Base-by-base conservation (phyloP, 2,329 filamentous ascomycete genomes). In the Hypomyces perniciosus region DNA sequence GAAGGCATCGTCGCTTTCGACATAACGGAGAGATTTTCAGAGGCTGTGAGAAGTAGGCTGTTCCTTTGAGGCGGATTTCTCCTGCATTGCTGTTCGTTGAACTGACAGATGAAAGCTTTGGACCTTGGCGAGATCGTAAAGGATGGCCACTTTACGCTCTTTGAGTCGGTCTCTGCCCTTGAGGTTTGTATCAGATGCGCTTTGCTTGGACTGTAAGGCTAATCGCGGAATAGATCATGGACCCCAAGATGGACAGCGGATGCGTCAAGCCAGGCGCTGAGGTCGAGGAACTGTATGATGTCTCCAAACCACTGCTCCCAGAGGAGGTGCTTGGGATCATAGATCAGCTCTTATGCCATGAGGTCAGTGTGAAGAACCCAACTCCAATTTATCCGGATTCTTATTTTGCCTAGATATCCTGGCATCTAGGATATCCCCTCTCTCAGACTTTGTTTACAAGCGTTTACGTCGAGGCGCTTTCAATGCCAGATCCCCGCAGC, bases 181-280 rank as follows among this genome's bases (percentile, higher is more conserved):
- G 88, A 93, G 79, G 83, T 80, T 66, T 50, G 70, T 55, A 35
- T 7, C 34, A 33, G 10, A 9, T 26, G 7, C 6, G 5, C 31
- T 10, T n/a, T 43, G 9, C 46, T 8, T 9, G 20, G 33, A 10
- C 8, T 30, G 29, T 12, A 26, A 2, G 26, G 13, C 35, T 57
- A 29, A 56, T 37, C 10, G 29, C 35, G 39, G 8, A 38, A 28
- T 62, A 99, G 93, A 96, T 99, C 61, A 96, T 96, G 89, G 93
- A 99, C 64, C 85, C 88, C 1, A 99, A 97, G 71, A 99, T 99
- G 93, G 93, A 99, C 68, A 96, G 90, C 64, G 93, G 93, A 29
- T 90, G 86, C 57, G 75, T 95, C 6, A 78, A 82, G 20, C 81
- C 86, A 6, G 87, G 85, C 30, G 89, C 96, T 62, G 83, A 84